phyloP scores from a whole-genome alignment of 345 rosid genomes.

The Murraya koenigii region DNA sequence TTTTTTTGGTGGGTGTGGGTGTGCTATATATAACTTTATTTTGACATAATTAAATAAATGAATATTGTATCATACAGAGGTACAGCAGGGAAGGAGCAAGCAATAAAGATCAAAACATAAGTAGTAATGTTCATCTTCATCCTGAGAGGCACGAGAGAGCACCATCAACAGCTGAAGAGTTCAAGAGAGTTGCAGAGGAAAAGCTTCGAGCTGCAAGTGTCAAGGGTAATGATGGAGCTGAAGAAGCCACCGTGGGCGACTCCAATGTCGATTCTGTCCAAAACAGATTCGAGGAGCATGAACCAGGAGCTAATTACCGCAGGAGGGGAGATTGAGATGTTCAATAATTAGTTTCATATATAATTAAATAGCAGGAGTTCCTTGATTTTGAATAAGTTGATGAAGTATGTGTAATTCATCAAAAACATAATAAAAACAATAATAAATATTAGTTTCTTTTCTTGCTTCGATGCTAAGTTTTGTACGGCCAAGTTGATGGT shows the following conservation, averaged over 20 bases:
- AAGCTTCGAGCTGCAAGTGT: neutral
- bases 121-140: neutral
- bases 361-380: too few relatives aligned
- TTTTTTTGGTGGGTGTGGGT: too few relatives aligned
- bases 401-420: too few relatives aligned
- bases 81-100: slow-evolving; percentile 15
- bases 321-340: too few relatives aligned
- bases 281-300: slow-evolving; percentile 23
- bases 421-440: too few relatives aligned
- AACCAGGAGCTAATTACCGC: slow-evolving; percentile 14
- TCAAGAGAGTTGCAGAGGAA: slow-evolving; percentile 12
- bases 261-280: slow-evolving; percentile 22
- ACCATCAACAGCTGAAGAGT: slow-evolving; percentile 44
- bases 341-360: too few relatives aligned
- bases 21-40: too few relatives aligned
- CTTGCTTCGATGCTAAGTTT: too few relatives aligned
- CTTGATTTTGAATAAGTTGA: too few relatives aligned
- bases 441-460: too few relatives aligned
- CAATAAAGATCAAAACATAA: neutral
- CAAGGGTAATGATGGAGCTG: slow-evolving; percentile 30
- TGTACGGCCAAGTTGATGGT: too few relatives aligned
- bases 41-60: too few relatives aligned
- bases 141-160: slow-evolving; percentile 28
- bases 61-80: slow-evolving; percentile 5
- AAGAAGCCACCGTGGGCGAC: slow-evolving; percentile 20